phyloP scores from a whole-genome alignment of 176 grass and related monocot genomes.

The Oryza longistaminata region DNA sequence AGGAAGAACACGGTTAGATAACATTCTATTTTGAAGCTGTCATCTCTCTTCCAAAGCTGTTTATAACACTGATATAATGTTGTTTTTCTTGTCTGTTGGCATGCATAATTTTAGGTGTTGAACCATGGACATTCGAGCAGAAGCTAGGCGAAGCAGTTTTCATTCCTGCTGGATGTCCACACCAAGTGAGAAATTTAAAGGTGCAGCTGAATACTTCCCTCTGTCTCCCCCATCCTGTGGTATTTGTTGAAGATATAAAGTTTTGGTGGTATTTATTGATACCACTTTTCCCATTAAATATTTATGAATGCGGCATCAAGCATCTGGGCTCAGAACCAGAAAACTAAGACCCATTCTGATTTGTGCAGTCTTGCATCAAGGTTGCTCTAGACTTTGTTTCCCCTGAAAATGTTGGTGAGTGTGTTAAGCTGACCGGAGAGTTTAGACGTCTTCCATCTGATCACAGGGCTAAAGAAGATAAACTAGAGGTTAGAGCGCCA shows the following conservation, averaged over 20 bases:
- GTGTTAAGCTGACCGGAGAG: constrained; percentile 65
- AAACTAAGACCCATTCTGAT: not conserved
- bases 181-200: constrained; percentile 95
- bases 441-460: constrained; percentile 63
- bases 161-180: constrained; percentile 85
- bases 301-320: not conserved
- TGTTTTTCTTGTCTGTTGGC: not conserved
- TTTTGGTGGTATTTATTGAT: not conserved
- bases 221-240: not conserved
- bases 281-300: not conserved
- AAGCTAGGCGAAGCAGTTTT: constrained; percentile 88
- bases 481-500: constrained; percentile 54
- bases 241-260: not conserved
- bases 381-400: constrained; percentile 91
- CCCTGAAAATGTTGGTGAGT: constrained; percentile 71
- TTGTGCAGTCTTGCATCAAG: constrained; percentile 82
- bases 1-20: constrained; percentile 73
- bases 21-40: constrained; percentile 2
- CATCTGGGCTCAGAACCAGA: constrained; percentile 17
- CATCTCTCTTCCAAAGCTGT: not conserved
- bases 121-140: constrained; percentile 90
- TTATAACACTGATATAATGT: not conserved
- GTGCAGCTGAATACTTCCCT: constrained; percentile 21
- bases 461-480: constrained; percentile 86
- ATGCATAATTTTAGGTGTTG: constrained; percentile 58